Evolutionary conservation across 2,329 filamentous ascomycete genomes (phyloP), one percentile per base, ranked within the genome.

Genomic region (Zelopaecilomyces penicillatus): DNA sequence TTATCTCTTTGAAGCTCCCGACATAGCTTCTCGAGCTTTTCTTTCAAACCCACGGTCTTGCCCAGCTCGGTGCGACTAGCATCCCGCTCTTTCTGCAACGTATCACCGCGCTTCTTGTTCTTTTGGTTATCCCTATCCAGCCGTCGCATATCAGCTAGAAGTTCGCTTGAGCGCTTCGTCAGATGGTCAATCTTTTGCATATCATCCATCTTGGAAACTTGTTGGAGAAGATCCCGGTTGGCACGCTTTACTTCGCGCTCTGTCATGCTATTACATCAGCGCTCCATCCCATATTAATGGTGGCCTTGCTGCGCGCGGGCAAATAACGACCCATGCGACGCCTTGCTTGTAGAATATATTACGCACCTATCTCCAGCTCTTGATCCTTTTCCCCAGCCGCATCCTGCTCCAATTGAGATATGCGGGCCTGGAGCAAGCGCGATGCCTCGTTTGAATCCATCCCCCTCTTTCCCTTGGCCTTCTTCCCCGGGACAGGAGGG

Each of bases 31-130:
- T 98, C 93, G 38, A 98, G 73, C 67, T 97, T 97, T 64, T 97
- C 90, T 65, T 95, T 96, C 61, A 97, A 80, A 1, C 83, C 85
- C 19, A 86, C 83, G 26, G 90, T 91, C 68, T 95, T 95, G 67
- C 82, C 91, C 45, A 95, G 73, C 63, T 98, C 93, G 39, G 83
- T 85, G 56, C 89, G 82, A 46, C 85, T 85, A 54, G 87, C 82
- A 62, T 98, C 93, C 64, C 95, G 94, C 58, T 98, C 93, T 64
- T 97, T 98, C 65, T 98, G 93, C 44, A 98, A 67, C 58, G 88
- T 85, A 62, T 98, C 93, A 28, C 87, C 87, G 27, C 89, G 84
- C 65, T 96, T 95, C 74, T 96, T 97, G 57, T 91, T 93, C 68
- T 95, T 97, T 50, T 87, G 78, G 60, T 95, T 90, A 51, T 98